phyloP scores from a whole-genome alignment of 1,284 basidiomycete species.

The Neonothopanus nambi region DNA sequence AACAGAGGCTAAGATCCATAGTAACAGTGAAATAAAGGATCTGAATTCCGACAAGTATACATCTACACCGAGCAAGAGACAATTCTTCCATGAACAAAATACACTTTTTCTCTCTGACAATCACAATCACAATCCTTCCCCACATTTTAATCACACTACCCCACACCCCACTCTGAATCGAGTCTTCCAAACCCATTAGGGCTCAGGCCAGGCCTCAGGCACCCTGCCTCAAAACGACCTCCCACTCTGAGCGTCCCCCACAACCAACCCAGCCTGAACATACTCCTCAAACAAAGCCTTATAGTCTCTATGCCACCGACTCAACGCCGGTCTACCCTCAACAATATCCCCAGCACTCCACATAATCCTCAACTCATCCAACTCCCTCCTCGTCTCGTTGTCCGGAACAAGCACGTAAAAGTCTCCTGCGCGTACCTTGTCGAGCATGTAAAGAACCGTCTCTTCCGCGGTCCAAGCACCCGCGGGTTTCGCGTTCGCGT shows the following conservation, averaged over 20 bases:
- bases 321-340: slow-evolving; percentile 77
- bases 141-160: neutral
- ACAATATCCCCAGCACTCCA: slow-evolving; percentile 83
- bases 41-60: too few species aligned
- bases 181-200: too few species aligned
- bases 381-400: slow-evolving; percentile 77
- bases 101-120: neutral
- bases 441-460: slow-evolving; percentile 88
- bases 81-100: neutral
- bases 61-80: too few species aligned
- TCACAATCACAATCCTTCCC: neutral
- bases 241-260: slow-evolving; percentile 4
- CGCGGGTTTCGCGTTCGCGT: slow-evolving; percentile 57
- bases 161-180: too few species aligned
- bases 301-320: slow-evolving; percentile 76
- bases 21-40: too few species aligned
- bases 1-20: too few species aligned
- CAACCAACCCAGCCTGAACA: slow-evolving; percentile 59
- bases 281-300: slow-evolving; percentile 78
- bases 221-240: slow-evolving; percentile 5
- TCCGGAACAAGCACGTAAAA: slow-evolving; percentile 93
- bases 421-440: slow-evolving; percentile 77
- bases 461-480: slow-evolving; percentile 92
- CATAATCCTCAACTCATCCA: slow-evolving; percentile 78
- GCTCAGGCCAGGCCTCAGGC: too few species aligned